Base-by-base conservation (phyloP, 768 basidiomycete genomes). In the Cubamyces sp. region DNA sequence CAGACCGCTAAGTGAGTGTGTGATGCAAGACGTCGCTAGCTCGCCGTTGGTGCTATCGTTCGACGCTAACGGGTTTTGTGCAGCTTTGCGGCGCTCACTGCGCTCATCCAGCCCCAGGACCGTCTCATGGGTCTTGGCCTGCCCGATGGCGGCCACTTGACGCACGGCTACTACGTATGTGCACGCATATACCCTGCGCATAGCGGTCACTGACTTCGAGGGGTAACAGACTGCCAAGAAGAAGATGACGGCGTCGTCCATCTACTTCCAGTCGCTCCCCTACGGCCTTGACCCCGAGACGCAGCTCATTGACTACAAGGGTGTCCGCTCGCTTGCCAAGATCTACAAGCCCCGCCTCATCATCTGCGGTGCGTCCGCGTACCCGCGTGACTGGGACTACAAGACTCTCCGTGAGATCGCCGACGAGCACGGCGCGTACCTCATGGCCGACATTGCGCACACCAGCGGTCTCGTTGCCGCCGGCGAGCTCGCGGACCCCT, bases 231-330 rank as follows among this genome's bases (percentile, higher is more conserved):
- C 94, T 59, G 93, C 94, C 62, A 98, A 98, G 82, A 97, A 98
- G 84, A 98, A 99, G 79, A 98, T 99, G 88, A 98, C 97, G 37
- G 94, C 97, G 39, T 98, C 96, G 23, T 98, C 97, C 19, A 98
- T 99, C 80, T 98, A 98, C 82, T 99, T 98, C 90, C 96, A 98
- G 75, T 97, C 97, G 40, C 82, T 97, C 73, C 96, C 97, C 48
- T 99, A 98, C 70, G 87, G 83, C 50, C 87, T 96, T 61, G 84
- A 88, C 71, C 88, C 91, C 50, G 77, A 86, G 46, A 91, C 89
- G 57, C 90, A 97, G 73, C 82, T 96, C 67, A 86, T 99, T 68
- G 96, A 98, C 81, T 98, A 98, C 76, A 80, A 78, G 39, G 81
- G 76, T 26, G 85, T 99, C 70, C 84, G 86, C 54, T 80, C 84